phyloP scores from a whole-genome alignment of 441 rosid genomes.

The Adansonia madagascariensis region DNA sequence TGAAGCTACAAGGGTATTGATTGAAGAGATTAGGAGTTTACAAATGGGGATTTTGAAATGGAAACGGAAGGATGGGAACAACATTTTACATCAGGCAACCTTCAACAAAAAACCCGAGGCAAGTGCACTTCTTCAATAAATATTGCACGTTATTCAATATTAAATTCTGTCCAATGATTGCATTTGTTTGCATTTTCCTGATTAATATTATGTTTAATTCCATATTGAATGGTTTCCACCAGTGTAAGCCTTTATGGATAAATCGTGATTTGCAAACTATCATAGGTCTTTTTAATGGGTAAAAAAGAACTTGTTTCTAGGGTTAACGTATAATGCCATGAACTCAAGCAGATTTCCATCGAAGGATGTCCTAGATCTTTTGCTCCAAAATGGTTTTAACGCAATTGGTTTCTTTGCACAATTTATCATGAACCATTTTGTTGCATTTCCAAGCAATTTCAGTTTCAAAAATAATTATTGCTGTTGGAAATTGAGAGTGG shows the following conservation, averaged over 20 bases:
- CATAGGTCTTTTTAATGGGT: conserved; percentile 1
- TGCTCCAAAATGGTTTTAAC: conserved; percentile 24
- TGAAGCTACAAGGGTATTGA: neutral
- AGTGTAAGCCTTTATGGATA: too few species aligned
- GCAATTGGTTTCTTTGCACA: conserved; percentile 31
- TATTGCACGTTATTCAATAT: neutral
- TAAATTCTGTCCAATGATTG: neutral
- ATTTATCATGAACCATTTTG: conserved; percentile 16
- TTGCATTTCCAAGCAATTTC: too few species aligned
- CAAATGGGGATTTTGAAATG: conserved; percentile 20
- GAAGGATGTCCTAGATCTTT: neutral
- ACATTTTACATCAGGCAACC: conserved; percentile 23
- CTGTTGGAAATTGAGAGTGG: too few species aligned
- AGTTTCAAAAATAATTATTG: too few species aligned
- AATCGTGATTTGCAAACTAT: conserved; percentile 8
- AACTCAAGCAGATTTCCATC: conserved; percentile 13
- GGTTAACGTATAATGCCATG: neutral
- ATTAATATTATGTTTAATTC: neutral
- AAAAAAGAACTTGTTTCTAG: neutral
- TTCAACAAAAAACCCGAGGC: conserved; percentile 24
- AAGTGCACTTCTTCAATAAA: neutral
- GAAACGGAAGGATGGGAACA: conserved; percentile 22
- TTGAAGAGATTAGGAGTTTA: neutral
- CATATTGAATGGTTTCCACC: neutral
- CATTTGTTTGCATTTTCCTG: too few species aligned